Base-by-base conservation (phyloP, 179 eudicot genomes). In the Gypsophila paniculata region DNA sequence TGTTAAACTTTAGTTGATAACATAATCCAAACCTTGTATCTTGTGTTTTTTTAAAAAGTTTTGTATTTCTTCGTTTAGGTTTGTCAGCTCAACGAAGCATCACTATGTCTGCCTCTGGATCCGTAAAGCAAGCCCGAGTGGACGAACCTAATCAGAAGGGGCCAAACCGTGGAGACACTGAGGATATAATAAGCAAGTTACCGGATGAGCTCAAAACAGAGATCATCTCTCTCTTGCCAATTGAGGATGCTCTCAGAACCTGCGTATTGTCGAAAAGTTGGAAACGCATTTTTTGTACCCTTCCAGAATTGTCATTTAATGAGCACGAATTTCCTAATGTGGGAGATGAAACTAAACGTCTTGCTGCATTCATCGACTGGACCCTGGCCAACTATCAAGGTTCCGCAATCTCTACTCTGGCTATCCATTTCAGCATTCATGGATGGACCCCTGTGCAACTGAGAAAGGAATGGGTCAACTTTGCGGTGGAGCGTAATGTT, bases 91-190 rank as follows among this genome's bases (percentile, higher is more conserved):
- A 38, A 63, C 18, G 68, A 12, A n/a, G 25, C 12, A n/a, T 9
- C 68, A 61, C 51, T 8, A 63, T 63, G 68, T 8, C 68, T 18
- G 14, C 18, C 68, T 8, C 49, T 63, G 49, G 68, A 63, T 21
- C 68, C 0, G 10, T 18, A 11, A 29, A 61, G 39, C 38, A 26
- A 26, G 18, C 6, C 42, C 19, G 6, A n/a, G 39, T 0, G 7
- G 11, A 63, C 19, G 68, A n/a, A 36, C 51, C 13, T 63, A 8
- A 63, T 18, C 38, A 26, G 18, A 63, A 63, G 25, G 38, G 68
- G 44, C 68, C 21, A 18, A 6, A 21, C 38, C 8, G 25, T 63
- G 68, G 10, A 38, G 49, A 63, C 8, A 3, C 2, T 63, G 51
- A 36, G 36, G 68, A 63, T 38, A 38, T 23, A 38, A 38, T 63